Percentiles rank a stretch among this genome's conserved stretches.
Conservation (phyloP, 345 rosid species). For the Abelmoschus esculentus region DNA sequence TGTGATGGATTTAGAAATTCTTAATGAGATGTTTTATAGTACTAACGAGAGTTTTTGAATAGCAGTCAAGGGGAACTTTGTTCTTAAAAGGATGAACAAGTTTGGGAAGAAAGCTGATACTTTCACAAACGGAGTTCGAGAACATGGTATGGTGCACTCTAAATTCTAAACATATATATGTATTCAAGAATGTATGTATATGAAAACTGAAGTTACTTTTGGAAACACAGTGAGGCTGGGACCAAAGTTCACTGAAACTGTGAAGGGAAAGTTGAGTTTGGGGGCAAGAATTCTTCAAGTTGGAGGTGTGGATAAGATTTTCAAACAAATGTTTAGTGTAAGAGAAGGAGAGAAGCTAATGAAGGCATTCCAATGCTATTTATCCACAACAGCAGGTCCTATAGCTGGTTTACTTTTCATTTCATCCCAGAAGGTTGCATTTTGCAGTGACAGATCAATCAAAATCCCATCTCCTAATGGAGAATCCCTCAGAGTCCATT, state of each 20-base stretch:
- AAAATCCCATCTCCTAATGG: slow-evolving; percentile 38
- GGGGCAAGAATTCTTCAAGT: slow-evolving; percentile 37
- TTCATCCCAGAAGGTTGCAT: slow-evolving; percentile 32
- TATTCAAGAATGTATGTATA: background rate
- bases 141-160: slow-evolving; percentile 34
- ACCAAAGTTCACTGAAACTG: slow-evolving; percentile 41
- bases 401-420: slow-evolving; percentile 51
- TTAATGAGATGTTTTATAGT: background rate
- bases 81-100: slow-evolving; percentile 37
- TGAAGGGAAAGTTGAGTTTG: slow-evolving; percentile 33
- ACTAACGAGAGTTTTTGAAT: slow-evolving; percentile 2
- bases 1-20: background rate
- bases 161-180: background rate
- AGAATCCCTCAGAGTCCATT: slow-evolving; percentile 31
- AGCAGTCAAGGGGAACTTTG: slow-evolving; percentile 31
- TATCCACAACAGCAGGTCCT: slow-evolving; percentile 57
- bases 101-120: slow-evolving; percentile 40
- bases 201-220: background rate
- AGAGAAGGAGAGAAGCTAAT: slow-evolving; percentile 38
- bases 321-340: slow-evolving; percentile 34
- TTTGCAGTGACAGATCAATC: slow-evolving; percentile 39
- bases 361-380: slow-evolving; percentile 47
- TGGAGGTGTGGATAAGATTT: slow-evolving; percentile 37
- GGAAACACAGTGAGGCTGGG: slow-evolving; percentile 35
- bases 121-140: slow-evolving; percentile 40